Evolutionary conservation across 148 eudicot species (phyloP).

Genomic region (Nyssa sinensis): DNA sequence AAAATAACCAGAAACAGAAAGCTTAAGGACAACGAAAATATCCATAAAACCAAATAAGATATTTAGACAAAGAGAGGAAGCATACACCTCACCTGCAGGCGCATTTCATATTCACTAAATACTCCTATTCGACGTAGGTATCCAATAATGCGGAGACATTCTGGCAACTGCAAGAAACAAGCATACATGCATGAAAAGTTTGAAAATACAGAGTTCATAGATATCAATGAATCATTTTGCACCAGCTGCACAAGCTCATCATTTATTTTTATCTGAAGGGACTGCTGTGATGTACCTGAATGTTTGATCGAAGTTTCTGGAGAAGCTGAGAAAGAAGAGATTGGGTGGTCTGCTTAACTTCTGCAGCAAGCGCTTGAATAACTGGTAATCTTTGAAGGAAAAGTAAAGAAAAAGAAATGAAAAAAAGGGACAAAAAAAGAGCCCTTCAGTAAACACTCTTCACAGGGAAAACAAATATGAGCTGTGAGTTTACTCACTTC

Average conservation of each 20-base stretch:
- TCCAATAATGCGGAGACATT: slow-evolving; percentile 96
- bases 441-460: slow-evolving; percentile 6
- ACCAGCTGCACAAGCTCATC: slow-evolving; percentile 7
- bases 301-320: slow-evolving; percentile 87
- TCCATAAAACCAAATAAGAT: not conserved
- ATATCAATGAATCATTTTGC: slow-evolving; percentile 8
- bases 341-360: slow-evolving; percentile 90
- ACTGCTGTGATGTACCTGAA: slow-evolving; percentile 54
- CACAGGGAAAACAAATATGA: slow-evolving; percentile 1
- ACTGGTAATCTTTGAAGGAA: slow-evolving; percentile 57
- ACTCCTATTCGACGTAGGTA: slow-evolving; percentile 94
- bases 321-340: slow-evolving; percentile 95
- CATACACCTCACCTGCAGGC: slow-evolving; percentile 66
- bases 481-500: slow-evolving; percentile 53
- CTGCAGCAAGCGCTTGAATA: slow-evolving; percentile 84
- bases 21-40: not conserved
- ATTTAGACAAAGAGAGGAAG: too few relatives aligned
- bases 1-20: not conserved
- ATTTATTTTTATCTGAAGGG: not conserved
- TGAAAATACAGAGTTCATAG: slow-evolving; percentile 8
- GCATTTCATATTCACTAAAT: slow-evolving; percentile 93
- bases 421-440: too few relatives aligned
- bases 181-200: not conserved
- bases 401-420: slow-evolving; percentile 5
- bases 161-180: slow-evolving; percentile 73